phyloP scores from a whole-genome alignment of 202 grass and related monocot species.

The Saccharum hybrid region DNA sequence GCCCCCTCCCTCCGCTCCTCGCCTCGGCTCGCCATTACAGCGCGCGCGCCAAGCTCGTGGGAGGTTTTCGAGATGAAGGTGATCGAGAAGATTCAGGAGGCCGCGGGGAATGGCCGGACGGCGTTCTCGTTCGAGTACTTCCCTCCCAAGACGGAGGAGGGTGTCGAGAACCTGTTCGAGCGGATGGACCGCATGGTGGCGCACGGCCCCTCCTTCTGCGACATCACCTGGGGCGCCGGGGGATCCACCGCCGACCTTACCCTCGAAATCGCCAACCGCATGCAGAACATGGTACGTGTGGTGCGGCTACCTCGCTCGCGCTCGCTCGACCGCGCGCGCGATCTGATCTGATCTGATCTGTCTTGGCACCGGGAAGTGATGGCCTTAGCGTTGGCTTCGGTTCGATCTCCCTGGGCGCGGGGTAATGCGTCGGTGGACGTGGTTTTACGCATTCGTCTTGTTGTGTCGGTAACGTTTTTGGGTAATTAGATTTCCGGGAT shows the following conservation, averaged over 20 bases:
- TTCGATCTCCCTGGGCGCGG: neutral
- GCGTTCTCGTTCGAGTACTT: constrained; percentile 94
- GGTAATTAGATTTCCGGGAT: neutral
- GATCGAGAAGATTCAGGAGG: constrained; percentile 70
- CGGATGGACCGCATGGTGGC: constrained; percentile 91
- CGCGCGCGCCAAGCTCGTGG: constrained; percentile 30
- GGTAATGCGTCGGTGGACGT: neutral
- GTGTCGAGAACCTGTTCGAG: constrained; percentile 89
- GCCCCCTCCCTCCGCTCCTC: neutral
- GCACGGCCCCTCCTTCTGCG: constrained; percentile 80
- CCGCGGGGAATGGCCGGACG: constrained; percentile 58
- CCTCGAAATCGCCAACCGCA: constrained; percentile 79
- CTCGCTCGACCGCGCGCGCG: neutral
- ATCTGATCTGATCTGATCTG: constrained; percentile 48
- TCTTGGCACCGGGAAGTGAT: neutral
- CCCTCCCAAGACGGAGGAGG: constrained; percentile 83
- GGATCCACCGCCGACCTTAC: constrained; percentile 91
- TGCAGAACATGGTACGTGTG: constrained; percentile 82
- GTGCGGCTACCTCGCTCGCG: neutral
- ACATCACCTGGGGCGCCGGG: constrained; percentile 95
- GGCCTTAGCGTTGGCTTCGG: neutral
- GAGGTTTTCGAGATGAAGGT: constrained; percentile 73
- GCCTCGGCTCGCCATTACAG: constrained; percentile 40
- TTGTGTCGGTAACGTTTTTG: neutral
- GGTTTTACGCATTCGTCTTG: neutral